Conservation (phyloP, 352 stramenopile species). For the Globisporangium emineosum region DNA sequence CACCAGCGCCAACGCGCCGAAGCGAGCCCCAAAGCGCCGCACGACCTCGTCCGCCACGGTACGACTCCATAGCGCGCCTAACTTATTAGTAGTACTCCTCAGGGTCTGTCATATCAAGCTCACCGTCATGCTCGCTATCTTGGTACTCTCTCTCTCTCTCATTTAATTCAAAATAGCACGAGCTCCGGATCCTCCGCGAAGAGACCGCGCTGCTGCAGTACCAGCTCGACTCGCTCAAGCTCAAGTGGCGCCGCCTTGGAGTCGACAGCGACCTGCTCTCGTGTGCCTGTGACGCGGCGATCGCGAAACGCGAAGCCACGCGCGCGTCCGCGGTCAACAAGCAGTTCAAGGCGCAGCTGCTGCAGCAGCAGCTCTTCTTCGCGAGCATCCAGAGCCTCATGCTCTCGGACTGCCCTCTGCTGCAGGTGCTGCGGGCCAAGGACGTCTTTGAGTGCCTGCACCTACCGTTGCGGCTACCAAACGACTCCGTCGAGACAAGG, state of each 20-base stretch:
- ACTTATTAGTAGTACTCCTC: no score
- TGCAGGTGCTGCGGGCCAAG: constrained; percentile 33
- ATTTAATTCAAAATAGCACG: constrained; percentile 41
- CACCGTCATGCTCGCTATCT: background rate
- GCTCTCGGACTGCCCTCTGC: constrained; percentile 43
- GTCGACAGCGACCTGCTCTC: constrained; percentile 34
- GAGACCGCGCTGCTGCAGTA: constrained; percentile 37
- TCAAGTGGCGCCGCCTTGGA: constrained; percentile 40
- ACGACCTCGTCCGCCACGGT: background rate
- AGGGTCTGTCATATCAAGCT: background rate
- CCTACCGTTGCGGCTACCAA: constrained; percentile 18
- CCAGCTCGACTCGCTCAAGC: constrained; percentile 36
- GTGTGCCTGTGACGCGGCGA: constrained; percentile 34
- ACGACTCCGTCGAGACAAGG: constrained; percentile 12
- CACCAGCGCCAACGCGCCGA: background rate
- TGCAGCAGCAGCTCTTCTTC: constrained; percentile 61
- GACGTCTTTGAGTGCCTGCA: constrained; percentile 57
- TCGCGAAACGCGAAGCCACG: constrained; percentile 39
- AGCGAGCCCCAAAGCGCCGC: background rate
- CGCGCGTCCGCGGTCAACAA: constrained; percentile 43
- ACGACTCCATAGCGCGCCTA: background rate
- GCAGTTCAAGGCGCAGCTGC: constrained; percentile 44
- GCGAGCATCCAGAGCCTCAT: constrained; percentile 41
- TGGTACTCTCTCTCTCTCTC: no score
- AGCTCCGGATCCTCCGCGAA: constrained; percentile 45